Conservation (phyloP, 2,329 filamentous ascomycete species). For the Monilinia vaccinii-corymbosi region DNA sequence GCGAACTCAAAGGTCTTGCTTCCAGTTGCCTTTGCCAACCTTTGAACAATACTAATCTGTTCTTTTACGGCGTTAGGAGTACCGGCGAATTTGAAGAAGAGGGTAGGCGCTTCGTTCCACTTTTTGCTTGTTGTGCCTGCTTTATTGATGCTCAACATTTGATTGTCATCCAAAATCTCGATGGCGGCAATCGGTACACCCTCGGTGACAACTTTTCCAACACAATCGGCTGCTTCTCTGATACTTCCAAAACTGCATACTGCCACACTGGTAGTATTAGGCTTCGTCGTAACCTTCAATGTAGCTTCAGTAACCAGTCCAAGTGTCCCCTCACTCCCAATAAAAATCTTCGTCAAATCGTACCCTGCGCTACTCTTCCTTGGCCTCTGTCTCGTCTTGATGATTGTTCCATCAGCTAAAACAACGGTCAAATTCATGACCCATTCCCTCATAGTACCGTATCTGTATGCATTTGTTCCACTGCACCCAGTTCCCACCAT, state of each 20-base stretch:
- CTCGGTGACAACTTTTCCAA: constrained; percentile 67
- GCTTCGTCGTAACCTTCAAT: constrained; percentile 75
- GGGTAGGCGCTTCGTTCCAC: constrained; percentile 65
- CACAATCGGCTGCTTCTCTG: constrained; percentile 46
- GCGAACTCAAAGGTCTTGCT: constrained; percentile 73
- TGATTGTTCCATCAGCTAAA: constrained; percentile 78
- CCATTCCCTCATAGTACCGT: constrained; percentile 94
- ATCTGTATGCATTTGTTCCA: constrained; percentile 85
- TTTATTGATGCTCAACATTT: constrained; percentile 65
- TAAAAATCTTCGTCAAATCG: constrained; percentile 80
- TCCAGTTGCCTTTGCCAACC: constrained; percentile 50
- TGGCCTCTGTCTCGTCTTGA: constrained; percentile 81
- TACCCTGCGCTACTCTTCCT: constrained; percentile 88
- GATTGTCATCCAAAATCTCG: constrained; percentile 84
- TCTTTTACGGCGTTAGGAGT: constrained; percentile 65
- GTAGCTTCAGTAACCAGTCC: constrained; percentile 87
- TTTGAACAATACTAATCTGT: constrained; percentile 60
- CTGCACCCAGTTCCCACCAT: constrained; percentile 68
- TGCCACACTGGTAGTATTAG: constrained; percentile 71
- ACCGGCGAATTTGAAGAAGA: constrained; percentile 80
- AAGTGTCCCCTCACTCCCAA: constrained; percentile 85
- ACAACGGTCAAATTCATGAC: constrained; percentile 81
- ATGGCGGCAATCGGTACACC: constrained; percentile 85
- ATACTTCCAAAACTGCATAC: constrained; percentile 53
- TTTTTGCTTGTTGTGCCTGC: constrained; percentile 55